These are phyloP conservation scores for Microsporum canis DNA, from an alignment of 2,329 filamentous ascomycete genomes.

Conservation along the genomic window DNA sequence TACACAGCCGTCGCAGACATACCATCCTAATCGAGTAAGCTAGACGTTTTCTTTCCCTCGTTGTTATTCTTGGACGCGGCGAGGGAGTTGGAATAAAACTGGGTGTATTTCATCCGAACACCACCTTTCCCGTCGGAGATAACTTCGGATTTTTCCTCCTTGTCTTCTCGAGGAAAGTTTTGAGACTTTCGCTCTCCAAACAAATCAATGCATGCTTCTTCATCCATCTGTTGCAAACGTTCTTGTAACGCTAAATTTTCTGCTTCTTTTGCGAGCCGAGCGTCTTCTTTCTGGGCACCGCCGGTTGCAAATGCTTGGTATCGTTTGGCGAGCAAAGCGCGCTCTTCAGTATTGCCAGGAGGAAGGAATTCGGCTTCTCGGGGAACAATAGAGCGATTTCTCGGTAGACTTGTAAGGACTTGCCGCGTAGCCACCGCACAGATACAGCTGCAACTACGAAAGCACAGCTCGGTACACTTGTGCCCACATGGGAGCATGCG, in stretches of 20 bases:
- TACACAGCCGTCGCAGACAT: background rate
- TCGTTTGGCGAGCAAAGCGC: conserved; percentile 11
- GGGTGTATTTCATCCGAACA: conserved; percentile 5
- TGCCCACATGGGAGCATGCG: conserved; percentile 30
- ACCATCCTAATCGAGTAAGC: conserved; percentile 7
- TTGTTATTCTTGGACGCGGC: background rate
- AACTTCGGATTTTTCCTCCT: background rate
- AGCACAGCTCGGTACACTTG: conserved; percentile 25
- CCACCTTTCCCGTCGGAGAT: conserved; percentile 2
- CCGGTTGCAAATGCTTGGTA: conserved; percentile 25
- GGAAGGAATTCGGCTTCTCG: background rate
- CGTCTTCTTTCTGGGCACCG: conserved; percentile 22
- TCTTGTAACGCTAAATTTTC: conserved; percentile 11
- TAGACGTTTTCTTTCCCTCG: background rate
- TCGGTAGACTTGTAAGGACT: background rate
- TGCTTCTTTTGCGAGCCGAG: conserved; percentile 14
- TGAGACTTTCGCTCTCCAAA: conserved; percentile 11
- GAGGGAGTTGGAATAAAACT: conserved; percentile 7
- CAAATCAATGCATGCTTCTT: conserved; percentile 13
- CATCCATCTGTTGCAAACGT: conserved; percentile 12
- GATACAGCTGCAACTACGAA: conserved; percentile 24
- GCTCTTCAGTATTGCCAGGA: conserved; percentile 5
- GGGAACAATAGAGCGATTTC: background rate
- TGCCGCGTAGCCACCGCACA: conserved; percentile 10
- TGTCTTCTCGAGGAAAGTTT: background rate